These are phyloP conservation scores for Botrytis sinoallii DNA, from an alignment of 2,329 filamentous ascomycete genomes.

Conservation along the genomic window DNA sequence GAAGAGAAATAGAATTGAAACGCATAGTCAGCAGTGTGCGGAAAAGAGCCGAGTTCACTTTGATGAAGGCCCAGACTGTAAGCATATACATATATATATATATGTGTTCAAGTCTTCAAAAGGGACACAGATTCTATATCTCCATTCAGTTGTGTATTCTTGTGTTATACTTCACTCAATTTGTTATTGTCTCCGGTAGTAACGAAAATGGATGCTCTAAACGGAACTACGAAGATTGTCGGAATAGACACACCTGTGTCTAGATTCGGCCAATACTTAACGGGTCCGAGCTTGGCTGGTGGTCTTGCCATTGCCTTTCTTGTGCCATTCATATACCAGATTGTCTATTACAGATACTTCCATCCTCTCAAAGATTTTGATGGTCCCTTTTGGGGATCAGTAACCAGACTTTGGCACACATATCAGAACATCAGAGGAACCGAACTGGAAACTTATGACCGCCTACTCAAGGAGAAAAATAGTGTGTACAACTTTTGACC, in stretches of 20 bases:
- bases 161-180: neutral
- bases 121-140: neutral
- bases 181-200: neutral
- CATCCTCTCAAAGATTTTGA: slow-evolving; percentile 52
- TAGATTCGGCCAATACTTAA: neutral
- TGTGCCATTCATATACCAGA: slow-evolving; percentile 37
- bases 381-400: slow-evolving; percentile 52
- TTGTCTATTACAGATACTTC: slow-evolving; percentile 50
- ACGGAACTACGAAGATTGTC: neutral
- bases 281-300: neutral
- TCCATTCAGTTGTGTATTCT: neutral
- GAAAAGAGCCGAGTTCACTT: slow-evolving; percentile 6
- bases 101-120: neutral
- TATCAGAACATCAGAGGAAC: slow-evolving; percentile 47
- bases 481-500: slow-evolving; percentile 38
- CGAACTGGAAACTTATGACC: slow-evolving; percentile 44
- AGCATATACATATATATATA: neutral
- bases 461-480: slow-evolving; percentile 47
- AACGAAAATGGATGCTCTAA: neutral
- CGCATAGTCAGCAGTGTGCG: neutral
- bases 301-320: neutral
- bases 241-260: neutral
- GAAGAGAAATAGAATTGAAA: neutral
- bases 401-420: slow-evolving; percentile 53
- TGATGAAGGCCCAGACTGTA: neutral